Percentiles rank a stretch among this genome's conserved stretches.
Evolutionary conservation across 1,284 basidiomycete species (phyloP).

Genomic region (Agaricales sp.): DNA sequence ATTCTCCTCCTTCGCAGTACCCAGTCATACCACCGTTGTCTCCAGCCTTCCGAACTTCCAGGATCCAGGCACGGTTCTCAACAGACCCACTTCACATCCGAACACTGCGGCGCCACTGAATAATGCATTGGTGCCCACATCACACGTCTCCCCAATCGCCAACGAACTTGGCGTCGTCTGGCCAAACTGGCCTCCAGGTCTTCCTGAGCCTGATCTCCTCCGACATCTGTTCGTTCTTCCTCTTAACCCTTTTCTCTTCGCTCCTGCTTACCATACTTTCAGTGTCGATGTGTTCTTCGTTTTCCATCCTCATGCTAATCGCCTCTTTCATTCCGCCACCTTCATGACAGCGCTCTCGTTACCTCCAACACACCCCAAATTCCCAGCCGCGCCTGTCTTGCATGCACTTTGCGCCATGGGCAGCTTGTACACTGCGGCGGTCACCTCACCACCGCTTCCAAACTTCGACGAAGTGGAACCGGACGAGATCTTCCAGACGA

Average conservation of each 20-base stretch:
- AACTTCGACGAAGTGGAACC: conserved; percentile 36
- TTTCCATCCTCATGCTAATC: conserved; percentile 58
- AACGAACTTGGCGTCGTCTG: conserved; percentile 32
- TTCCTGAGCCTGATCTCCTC: conserved; percentile 49
- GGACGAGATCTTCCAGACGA: conserved; percentile 47
- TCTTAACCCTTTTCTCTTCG: conserved; percentile 1
- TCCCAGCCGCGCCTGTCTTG: conserved; percentile 54
- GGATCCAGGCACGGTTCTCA: background rate
- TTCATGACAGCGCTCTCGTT: conserved; percentile 58
- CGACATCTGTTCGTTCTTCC: conserved; percentile 46
- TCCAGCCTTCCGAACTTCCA: background rate
- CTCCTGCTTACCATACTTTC: conserved; percentile 3
- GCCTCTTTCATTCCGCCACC: conserved; percentile 50
- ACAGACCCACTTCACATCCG: conserved; percentile 5
- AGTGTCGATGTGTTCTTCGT: conserved; percentile 67
- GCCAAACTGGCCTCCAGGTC: conserved; percentile 51
- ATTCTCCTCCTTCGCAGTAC: background rate
- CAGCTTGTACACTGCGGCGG: conserved; percentile 52
- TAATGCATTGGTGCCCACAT: conserved; percentile 14
- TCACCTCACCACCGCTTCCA: conserved; percentile 41
- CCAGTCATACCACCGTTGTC: background rate
- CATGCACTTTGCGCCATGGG: conserved; percentile 73
- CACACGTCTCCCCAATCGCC: conserved; percentile 8
- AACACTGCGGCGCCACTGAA: conserved; percentile 9
- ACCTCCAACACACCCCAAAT: conserved; percentile 58